Conservation (phyloP, 169 alveolate species). For the Cytauxzoon felis region DNA sequence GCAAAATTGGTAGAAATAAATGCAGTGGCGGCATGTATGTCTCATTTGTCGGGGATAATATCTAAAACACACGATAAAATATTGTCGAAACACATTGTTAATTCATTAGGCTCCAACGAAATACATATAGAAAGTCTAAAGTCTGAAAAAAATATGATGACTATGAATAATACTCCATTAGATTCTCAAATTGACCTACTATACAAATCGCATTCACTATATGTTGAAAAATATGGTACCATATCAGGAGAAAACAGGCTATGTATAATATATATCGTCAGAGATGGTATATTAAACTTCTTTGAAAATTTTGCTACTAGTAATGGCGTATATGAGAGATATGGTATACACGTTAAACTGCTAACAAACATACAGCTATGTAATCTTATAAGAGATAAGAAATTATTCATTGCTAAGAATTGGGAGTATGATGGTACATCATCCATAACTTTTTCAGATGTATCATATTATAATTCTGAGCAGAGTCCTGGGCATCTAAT, state of each 20-base stretch:
- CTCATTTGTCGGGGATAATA: slow-evolving; percentile 26
- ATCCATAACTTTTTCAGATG: not conserved
- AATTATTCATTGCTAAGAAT: slow-evolving; percentile 6
- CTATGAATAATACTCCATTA: slow-evolving; percentile 26
- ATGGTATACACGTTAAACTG: slow-evolving; percentile 34
- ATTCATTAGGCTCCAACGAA: not conserved
- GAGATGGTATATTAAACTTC: slow-evolving; percentile 29
- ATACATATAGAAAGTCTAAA: not conserved
- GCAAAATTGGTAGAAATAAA: slow-evolving; percentile 45
- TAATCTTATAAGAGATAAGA: slow-evolving; percentile 12
- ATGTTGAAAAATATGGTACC: slow-evolving; percentile 18
- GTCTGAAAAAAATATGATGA: slow-evolving; percentile 8
- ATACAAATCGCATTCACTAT: slow-evolving; percentile 29
- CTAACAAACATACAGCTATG: slow-evolving; percentile 22
- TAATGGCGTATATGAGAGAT: slow-evolving; percentile 13
- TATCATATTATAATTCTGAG: not conserved
- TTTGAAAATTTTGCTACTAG: slow-evolving; percentile 49
- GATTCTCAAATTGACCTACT: slow-evolving; percentile 32
- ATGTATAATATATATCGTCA: slow-evolving; percentile 29
- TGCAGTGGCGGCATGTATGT: slow-evolving; percentile 31
- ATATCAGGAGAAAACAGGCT: slow-evolving; percentile 13
- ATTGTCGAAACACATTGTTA: not conserved
- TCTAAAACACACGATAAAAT: slow-evolving; percentile 26
- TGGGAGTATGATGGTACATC: slow-evolving; percentile 6
- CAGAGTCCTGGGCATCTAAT: slow-evolving; percentile 32